Conservation (phyloP, 163 green algal species). For the Chlorella variabilis region DNA sequence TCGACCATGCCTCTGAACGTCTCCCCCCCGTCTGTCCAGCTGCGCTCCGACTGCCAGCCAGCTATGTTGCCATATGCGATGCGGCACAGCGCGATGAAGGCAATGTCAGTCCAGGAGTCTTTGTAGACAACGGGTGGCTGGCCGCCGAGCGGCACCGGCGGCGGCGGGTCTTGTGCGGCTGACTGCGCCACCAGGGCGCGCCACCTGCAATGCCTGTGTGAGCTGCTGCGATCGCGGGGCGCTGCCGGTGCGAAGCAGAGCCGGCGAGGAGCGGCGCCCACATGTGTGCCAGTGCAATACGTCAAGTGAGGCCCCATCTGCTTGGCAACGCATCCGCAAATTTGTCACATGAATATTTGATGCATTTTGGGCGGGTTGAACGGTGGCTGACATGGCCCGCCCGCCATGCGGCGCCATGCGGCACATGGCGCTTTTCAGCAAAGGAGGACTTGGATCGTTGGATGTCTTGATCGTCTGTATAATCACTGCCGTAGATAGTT, state of each 20-base stretch:
- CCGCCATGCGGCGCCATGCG: too few species aligned
- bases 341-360: too few species aligned
- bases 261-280: too few species aligned
- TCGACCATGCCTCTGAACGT: constrained; percentile 82
- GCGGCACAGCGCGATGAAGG: constrained; percentile 67
- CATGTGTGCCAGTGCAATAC: too few species aligned
- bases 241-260: neutral
- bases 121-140: constrained; percentile 51
- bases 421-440: too few species aligned
- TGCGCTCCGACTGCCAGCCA: constrained; percentile 48
- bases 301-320: too few species aligned
- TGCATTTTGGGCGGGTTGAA: too few species aligned
- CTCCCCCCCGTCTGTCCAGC: constrained; percentile 57
- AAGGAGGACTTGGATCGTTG: too few species aligned
- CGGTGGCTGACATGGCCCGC: too few species aligned
- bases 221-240: neutral
- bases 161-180: neutral
- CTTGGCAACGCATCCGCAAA: too few species aligned
- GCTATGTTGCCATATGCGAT: constrained; percentile 69
- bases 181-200: neutral
- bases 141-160: neutral
- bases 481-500: too few species aligned
- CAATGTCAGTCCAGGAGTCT: constrained; percentile 60
- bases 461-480: too few species aligned
- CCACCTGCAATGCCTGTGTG: neutral